These are phyloP conservation scores for Neurospora africana DNA, from an alignment of 495 filamentous ascomycete genomes.

Conservation along the genomic window DNA sequence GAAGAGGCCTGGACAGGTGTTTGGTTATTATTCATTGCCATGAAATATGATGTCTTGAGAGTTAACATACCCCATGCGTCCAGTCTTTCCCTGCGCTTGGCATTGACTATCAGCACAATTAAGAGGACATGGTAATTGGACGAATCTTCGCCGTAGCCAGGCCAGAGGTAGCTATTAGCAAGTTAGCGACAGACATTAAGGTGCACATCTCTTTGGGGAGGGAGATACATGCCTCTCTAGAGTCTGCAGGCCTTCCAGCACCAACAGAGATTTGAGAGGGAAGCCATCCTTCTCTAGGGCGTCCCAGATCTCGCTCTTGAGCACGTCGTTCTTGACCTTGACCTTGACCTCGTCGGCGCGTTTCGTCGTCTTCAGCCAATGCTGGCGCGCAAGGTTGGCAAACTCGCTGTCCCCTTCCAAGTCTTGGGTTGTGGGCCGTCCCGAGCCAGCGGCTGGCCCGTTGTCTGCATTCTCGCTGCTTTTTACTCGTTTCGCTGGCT, in stretches of 20 bases:
- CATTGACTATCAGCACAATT: constrained; percentile 72
- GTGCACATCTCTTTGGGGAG: not conserved
- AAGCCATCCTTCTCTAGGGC: constrained; percentile 72
- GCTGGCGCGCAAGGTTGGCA: constrained; percentile 67
- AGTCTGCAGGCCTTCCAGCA: constrained; percentile 82
- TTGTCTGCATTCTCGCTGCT: constrained; percentile 28
- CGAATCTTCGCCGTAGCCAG: constrained; percentile 76
- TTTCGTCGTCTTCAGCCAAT: constrained; percentile 60
- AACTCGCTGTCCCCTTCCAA: constrained; percentile 70
- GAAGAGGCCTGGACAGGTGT: constrained; percentile 50
- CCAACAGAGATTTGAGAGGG: constrained; percentile 61
- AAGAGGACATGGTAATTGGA: constrained; percentile 86
- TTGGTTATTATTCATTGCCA: constrained; percentile 27
- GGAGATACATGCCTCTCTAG: constrained; percentile 58
- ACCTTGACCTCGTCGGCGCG: constrained; percentile 42
- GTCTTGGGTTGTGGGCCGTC: constrained; percentile 31
- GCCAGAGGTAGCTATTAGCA: constrained; percentile 72
- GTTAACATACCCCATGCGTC: constrained; percentile 57
- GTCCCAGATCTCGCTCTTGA: constrained; percentile 90
- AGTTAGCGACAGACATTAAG: constrained; percentile 11
- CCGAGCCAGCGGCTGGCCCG: constrained; percentile 23
- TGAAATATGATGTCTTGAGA: constrained; percentile 32
- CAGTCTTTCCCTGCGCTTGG: constrained; percentile 78
- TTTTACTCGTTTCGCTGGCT: constrained; percentile 38
- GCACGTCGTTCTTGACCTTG: constrained; percentile 73